phyloP scores from a whole-genome alignment of 176 grass and related monocot species.

The Cocos nucifera region DNA sequence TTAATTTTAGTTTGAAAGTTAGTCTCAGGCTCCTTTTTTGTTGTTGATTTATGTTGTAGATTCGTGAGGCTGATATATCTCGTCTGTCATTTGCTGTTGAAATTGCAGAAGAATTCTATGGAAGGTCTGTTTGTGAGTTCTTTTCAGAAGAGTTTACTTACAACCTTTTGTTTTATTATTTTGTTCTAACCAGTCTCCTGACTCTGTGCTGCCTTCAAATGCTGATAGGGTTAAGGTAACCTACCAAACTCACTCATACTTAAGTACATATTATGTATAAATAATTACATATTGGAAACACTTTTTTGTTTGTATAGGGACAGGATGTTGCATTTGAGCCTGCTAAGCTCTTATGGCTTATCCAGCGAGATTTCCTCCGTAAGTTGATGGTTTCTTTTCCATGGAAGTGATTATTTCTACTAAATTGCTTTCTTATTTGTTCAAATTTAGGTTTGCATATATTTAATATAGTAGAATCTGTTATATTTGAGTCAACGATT shows the following conservation, averaged over 20 bases:
- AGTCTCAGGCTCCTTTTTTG: no score
- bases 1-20: no score
- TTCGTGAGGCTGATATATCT: slow-evolving; percentile 90
- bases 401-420: no score
- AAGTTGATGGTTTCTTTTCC: slow-evolving; percentile 27
- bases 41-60: slow-evolving; percentile 34
- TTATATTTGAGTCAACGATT: no score
- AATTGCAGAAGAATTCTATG: slow-evolving; percentile 94
- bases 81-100: slow-evolving; percentile 93
- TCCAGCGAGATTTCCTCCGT: slow-evolving; percentile 91
- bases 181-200: neutral
- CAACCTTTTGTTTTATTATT: no score
- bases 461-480: no score
- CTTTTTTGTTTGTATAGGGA: slow-evolving; percentile 36
- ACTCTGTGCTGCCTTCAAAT: slow-evolving; percentile 17
- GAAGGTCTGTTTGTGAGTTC: slow-evolving; percentile 47
- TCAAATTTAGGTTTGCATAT: no score
- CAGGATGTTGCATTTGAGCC: slow-evolving; percentile 94
- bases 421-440: no score
- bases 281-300: neutral
- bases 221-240: slow-evolving; percentile 84
- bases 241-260: neutral
- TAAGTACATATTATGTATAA: neutral
- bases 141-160: neutral
- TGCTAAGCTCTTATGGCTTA: slow-evolving; percentile 95